Evolutionary conservation across 768 basidiomycete genomes (phyloP).

Genomic region (Kondoa malvinella): DNA sequence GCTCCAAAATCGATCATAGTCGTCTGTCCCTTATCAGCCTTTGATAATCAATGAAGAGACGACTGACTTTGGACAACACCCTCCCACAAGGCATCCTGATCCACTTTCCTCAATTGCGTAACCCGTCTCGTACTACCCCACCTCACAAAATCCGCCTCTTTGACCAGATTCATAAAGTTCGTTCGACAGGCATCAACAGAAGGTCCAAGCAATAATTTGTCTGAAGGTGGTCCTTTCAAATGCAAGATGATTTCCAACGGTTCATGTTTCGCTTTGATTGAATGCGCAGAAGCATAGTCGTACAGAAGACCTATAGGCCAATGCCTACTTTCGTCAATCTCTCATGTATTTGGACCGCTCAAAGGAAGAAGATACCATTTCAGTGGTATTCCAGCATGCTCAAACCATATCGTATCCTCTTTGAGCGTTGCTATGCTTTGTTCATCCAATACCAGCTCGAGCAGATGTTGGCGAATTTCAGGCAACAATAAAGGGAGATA

Average conservation of each 20-base stretch:
- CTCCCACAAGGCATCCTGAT: slow-evolving; percentile 95
- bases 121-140: slow-evolving; percentile 94
- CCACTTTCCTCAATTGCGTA: slow-evolving; percentile 70
- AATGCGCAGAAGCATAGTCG: slow-evolving; percentile 41
- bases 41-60: neutral
- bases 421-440: slow-evolving; percentile 53
- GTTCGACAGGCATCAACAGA: slow-evolving; percentile 74
- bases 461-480: slow-evolving; percentile 69
- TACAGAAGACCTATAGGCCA: slow-evolving; percentile 94
- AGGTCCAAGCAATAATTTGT: slow-evolving; percentile 65
- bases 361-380: slow-evolving; percentile 53
- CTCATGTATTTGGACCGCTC: neutral
- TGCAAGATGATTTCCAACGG: slow-evolving; percentile 72
- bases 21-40: slow-evolving; percentile 42
- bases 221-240: slow-evolving; percentile 67
- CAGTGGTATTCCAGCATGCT: slow-evolving; percentile 61
- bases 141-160: slow-evolving; percentile 90
- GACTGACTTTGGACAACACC: slow-evolving; percentile 79
- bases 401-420: slow-evolving; percentile 96
- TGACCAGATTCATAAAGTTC: slow-evolving; percentile 84
- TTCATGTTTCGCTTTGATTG: neutral
- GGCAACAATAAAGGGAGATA: slow-evolving; percentile 84
- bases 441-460: slow-evolving; percentile 85
- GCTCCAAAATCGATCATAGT: slow-evolving; percentile 87
- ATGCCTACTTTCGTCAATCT: slow-evolving; percentile 46